These are phyloP conservation scores for Metschnikowia proteae DNA, from an alignment of 805 yeast genomes.

Conservation along the genomic window DNA sequence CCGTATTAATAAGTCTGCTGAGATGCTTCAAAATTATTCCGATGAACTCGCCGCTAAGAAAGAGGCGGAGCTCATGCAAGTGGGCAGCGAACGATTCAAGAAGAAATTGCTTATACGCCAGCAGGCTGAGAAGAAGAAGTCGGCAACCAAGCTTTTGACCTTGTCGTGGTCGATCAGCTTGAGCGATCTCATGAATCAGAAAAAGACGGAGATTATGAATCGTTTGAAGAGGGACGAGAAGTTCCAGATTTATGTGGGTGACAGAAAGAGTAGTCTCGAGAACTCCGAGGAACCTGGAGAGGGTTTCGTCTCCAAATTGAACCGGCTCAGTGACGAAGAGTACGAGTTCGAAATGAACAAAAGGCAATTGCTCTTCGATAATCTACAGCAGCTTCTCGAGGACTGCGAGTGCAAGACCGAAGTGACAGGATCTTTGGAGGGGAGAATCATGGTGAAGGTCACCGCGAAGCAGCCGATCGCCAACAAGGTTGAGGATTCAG, in stretches of 20 bases:
- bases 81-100: conserved; percentile 33
- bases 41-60: conserved; percentile 31
- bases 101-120: conserved; percentile 26
- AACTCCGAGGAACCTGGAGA: conserved; percentile 16
- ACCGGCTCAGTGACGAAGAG: conserved; percentile 12
- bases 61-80: conserved; percentile 29
- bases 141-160: conserved; percentile 44
- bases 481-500: conserved; percentile 2
- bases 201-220: conserved; percentile 45
- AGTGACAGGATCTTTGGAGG: conserved; percentile 25
- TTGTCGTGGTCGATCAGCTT: conserved; percentile 56
- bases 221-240: conserved; percentile 44
- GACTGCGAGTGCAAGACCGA: conserved; percentile 29
- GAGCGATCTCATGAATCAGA: conserved; percentile 51
- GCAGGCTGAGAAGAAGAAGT: conserved; percentile 34
- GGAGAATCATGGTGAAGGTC: conserved; percentile 23
- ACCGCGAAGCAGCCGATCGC: conserved; percentile 7
- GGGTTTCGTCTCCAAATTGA: conserved; percentile 2
- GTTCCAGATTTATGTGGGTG: conserved; percentile 27
- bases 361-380: conserved; percentile 28
- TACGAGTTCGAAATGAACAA: conserved; percentile 20
- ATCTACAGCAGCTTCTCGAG: conserved; percentile 25
- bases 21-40: conserved; percentile 32
- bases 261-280: conserved; percentile 17
- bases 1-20: conserved; percentile 22